Evolutionary conservation across 192 early-diverging fungal species (phyloP), one percentile per base, ranked within the genome.

Genomic region (Backusella mclennaniae): DNA sequence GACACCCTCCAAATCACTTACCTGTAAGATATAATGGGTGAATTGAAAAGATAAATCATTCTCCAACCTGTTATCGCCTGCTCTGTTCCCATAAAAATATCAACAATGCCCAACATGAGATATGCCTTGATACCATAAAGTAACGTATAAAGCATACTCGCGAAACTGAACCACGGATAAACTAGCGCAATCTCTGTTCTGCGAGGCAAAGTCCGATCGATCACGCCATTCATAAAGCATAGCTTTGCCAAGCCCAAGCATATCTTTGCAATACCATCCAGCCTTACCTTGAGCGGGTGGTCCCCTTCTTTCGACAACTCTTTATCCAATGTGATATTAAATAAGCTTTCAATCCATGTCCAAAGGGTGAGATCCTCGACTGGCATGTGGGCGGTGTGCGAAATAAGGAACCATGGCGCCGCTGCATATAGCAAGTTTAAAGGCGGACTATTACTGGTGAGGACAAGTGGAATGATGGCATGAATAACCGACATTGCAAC

Each of bases 121-220:
- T 77, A 77, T 2, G 70, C 76, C 23, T 77, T 77, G 6, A 77
- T 66, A 12, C 76, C 76, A 66, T 73, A 72, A 5, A 77, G 12
- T 4, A 71, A 17, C n/a, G 68, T 71, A 35, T 66, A 66, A 1
- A 67, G 1, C 35, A 77, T 12, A 35, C 69, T 66, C 0, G 11
- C 17, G 12, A 9, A 6, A 26, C 39, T 26, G 23, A 46, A 70
- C 66, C 66, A 76, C 2, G 75, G 68, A 17, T 38, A 39, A 3
- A 4, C 12, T 69, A 77, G 29, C 5, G 52, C 67, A 63, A 56
- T 31, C 5, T 49, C 42, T 29, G 23, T 26, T 6, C 26, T 29
- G 11, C 12, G 15, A 36, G 38, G 38, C 23, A 33, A 71, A 6
- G 35, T 6, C 1, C 52, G 69, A 63, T 77, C 67, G 9, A 71